phyloP scores from a whole-genome alignment of 768 basidiomycete species.

The Sarcodon sp. region DNA sequence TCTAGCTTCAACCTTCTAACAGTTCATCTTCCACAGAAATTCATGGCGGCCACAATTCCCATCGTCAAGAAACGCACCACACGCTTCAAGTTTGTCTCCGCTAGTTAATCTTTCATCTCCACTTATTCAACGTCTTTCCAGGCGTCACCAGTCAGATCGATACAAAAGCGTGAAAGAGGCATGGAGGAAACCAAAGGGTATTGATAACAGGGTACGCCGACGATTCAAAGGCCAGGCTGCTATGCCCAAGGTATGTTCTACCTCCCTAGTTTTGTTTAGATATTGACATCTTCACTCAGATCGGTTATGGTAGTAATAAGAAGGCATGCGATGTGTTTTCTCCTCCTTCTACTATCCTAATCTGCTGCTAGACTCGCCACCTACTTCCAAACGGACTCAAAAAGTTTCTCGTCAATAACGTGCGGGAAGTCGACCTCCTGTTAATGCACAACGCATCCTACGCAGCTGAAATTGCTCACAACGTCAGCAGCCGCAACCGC shows the following conservation, averaged over 20 bases:
- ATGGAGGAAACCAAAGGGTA: conserved; percentile 99
- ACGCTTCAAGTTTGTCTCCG: conserved; percentile 73
- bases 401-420: conserved; percentile 91
- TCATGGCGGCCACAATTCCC: conserved; percentile 29
- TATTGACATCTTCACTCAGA: conserved; percentile 17
- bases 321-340: conserved; percentile 19
- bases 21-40: background rate
- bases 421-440: conserved; percentile 86
- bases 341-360: background rate
- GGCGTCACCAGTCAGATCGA: conserved; percentile 98
- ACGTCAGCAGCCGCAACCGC: conserved; percentile 92
- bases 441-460: conserved; percentile 97
- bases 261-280: background rate
- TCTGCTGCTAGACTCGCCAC: conserved; percentile 61
- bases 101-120: background rate
- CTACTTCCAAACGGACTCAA: conserved; percentile 93
- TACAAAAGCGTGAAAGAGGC: conserved; percentile 95
- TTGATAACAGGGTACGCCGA: conserved; percentile 94
- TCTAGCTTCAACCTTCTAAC: background rate
- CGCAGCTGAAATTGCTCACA: conserved; percentile 94
- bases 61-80: conserved; percentile 98
- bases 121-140: conserved; percentile 17
- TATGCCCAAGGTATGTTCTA: conserved; percentile 79
- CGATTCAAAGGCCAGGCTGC: conserved; percentile 91
- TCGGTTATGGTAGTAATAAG: conserved; percentile 87